Evolutionary conservation across 2,329 filamentous ascomycete genomes (phyloP), one percentile per base, ranked within the genome.

Genomic region (Nigrospora sphaerica): DNA sequence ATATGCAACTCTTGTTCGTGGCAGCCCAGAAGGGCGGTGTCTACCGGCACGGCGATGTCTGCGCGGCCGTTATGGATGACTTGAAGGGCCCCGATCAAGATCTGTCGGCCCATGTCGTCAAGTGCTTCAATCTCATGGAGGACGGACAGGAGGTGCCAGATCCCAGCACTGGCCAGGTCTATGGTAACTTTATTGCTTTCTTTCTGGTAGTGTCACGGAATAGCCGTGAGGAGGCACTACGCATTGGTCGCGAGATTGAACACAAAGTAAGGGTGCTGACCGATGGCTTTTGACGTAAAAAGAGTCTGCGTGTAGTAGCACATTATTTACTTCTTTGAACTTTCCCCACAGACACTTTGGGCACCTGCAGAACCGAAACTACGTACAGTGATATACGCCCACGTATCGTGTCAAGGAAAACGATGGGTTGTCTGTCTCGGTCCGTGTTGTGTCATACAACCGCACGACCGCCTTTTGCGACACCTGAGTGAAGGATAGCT

Each of bases 1-100:
- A 52, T 14, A 53, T 55, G 1, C 56, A 53, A 11, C 54, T 62
- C 32, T 55, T 60, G 3, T 53, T 61, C 44, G 58, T 64, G 18
- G 52, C 54, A 23, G 59, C 55, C 12, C 57, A 60, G 11, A 57
- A 60, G 32, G 52, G 54, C 14, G 60, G 59, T 5, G 54, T 62
- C 14, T 64, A 59, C 38, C 57, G 61, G 37, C 62, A 59, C 3
- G 59, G 57, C 13, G 58, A 63, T 19, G 49, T 64, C 23, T 62
- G 59, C 44, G 54, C 41, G 53, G 36, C 36, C 36, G 17, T 39
- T 9, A 9, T 39, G 17, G 12, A 39, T n/a, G 12, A 39, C 10
- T 14, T 34, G 32, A 34, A 34, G 32, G 32, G 32, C 32, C 32
- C 32, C 10, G 36, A 10, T 10, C 36, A n/a, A 16, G 12, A 39